Conservation (phyloP, 768 basidiomycete genomes). For the Megacollybia marginata region DNA sequence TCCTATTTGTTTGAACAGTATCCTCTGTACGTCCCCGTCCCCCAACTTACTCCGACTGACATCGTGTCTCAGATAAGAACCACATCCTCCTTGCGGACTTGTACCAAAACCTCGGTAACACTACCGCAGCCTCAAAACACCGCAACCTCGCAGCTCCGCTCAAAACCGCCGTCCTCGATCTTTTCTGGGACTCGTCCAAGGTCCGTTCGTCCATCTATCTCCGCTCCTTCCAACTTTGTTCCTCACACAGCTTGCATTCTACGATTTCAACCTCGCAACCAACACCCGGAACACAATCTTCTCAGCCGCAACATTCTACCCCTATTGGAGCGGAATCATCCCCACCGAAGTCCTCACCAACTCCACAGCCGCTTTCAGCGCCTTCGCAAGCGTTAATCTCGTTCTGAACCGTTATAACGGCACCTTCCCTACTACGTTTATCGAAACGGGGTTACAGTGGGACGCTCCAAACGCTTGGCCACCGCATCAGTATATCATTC, state of each 20-base stretch:
- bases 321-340: constrained; percentile 81
- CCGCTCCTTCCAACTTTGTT: neutral
- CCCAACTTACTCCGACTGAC: constrained; percentile 4
- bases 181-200: constrained; percentile 76
- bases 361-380: constrained; percentile 54
- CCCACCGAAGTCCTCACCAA: constrained; percentile 62
- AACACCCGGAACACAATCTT: constrained; percentile 59
- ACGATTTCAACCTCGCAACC: constrained; percentile 78
- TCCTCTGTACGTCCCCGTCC: constrained; percentile 54
- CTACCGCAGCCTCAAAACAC: constrained; percentile 1
- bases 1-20: constrained; percentile 77
- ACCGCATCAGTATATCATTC: constrained; percentile 73
- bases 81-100: constrained; percentile 52
- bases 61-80: constrained; percentile 45
- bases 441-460: constrained; percentile 81
- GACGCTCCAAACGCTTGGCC: constrained; percentile 90
- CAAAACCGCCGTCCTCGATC: constrained; percentile 68
- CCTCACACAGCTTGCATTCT: constrained; percentile 57
- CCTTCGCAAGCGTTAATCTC: constrained; percentile 71
- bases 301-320: constrained; percentile 75
- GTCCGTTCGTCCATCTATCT: constrained; percentile 14
- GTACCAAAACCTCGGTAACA: constrained; percentile 13
- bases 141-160: constrained; percentile 33
- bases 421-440: constrained; percentile 73
- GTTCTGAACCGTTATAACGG: constrained; percentile 85